Base-by-base conservation (phyloP, 192 early-diverging fungal genomes). In the Mortierella antarctica region DNA sequence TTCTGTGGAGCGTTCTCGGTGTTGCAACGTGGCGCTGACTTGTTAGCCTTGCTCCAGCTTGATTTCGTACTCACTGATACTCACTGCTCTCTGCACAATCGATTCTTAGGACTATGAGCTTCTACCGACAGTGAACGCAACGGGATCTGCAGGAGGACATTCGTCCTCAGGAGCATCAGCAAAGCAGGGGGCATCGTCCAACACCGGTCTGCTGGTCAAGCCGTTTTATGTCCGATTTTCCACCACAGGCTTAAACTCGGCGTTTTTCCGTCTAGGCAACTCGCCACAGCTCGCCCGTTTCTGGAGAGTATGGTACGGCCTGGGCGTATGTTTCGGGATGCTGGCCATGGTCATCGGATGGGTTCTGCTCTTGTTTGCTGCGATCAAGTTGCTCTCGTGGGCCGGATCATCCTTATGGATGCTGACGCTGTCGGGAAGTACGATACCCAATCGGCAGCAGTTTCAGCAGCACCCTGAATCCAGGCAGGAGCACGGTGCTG, bases 251-350 rank as follows among this genome's bases (percentile, higher is more conserved):
- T 73, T 87, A 21, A 90, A 90, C 63, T 42, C 51, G 12, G 65
- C 79, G 49, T 90, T 90, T 60, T 53, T 65, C 40, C 59, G 72
- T 50, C 62, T 86, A 2, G 83, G 83, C 8, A 75, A 74, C 39
- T 14, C 64, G 15, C 74, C 74, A 8, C 56, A 40, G 41, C 65
- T 82, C 17, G 74, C 88, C 6, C 64, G 31, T 5, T 88, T 92
- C 48, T 92, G 89, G 90, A 59, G 78, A 15, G 21, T 84, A 0
- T 92, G 91, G 91, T 92, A 91, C 79, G 69, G 71, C 8, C 31
- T 86, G 13, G 91, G 91, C 4, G 85, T 82, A 0, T 54, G 71
- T 2, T 83, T 90, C 17, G 89, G 85, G 14, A 54, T 77, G 40
- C 15, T 78, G 5, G 65, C 82, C 40, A 87, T 92, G 88, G 57